A percentile compares a stretch with the other conserved stretches of the same genome.
Evolutionary conservation across 1,139 yeast genomes (phyloP).

Genomic region (Pichia sp.): DNA sequence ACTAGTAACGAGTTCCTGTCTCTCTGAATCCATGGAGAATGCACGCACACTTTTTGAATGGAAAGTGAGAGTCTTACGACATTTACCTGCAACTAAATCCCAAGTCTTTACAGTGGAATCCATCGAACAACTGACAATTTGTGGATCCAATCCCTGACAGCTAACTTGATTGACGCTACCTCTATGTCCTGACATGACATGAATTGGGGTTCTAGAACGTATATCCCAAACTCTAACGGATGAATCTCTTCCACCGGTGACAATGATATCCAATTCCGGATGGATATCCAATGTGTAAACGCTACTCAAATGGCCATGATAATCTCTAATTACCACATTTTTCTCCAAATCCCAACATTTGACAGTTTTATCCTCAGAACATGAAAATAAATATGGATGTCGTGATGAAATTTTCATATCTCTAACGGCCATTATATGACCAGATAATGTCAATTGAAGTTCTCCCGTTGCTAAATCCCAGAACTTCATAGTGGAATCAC

Average conservation of each 20-base stretch:
- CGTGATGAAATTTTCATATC: constrained; percentile 64
- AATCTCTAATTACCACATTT: constrained; percentile 74
- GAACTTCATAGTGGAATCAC: constrained; percentile 80
- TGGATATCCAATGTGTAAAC: constrained; percentile 78
- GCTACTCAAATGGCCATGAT: constrained; percentile 92
- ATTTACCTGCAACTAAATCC: constrained; percentile 73
- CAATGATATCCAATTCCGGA: constrained; percentile 80
- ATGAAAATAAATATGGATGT: constrained; percentile 85
- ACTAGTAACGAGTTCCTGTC: constrained; percentile 69
- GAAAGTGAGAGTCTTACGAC: constrained; percentile 61
- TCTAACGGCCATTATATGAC: constrained; percentile 87
- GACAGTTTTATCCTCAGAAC: constrained; percentile 92
- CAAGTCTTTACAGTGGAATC: constrained; percentile 82
- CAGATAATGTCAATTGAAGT: constrained; percentile 71
- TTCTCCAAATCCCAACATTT: constrained; percentile 95
- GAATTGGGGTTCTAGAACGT: constrained; percentile 66
- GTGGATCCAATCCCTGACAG: constrained; percentile 74
- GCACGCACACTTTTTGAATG: constrained; percentile 80
- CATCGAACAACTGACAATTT: constrained; percentile 72
- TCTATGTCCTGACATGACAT: constrained; percentile 77
- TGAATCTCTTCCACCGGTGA: constrained; percentile 87
- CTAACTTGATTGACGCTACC: constrained; percentile 64
- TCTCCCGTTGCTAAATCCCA: constrained; percentile 83
- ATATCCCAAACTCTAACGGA: constrained; percentile 93
- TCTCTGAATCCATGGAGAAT: constrained; percentile 46